Evolutionary conservation across 2,329 filamentous ascomycete genomes (phyloP), one percentile per base, ranked within the genome.

Genomic region (Graphium sp.): DNA sequence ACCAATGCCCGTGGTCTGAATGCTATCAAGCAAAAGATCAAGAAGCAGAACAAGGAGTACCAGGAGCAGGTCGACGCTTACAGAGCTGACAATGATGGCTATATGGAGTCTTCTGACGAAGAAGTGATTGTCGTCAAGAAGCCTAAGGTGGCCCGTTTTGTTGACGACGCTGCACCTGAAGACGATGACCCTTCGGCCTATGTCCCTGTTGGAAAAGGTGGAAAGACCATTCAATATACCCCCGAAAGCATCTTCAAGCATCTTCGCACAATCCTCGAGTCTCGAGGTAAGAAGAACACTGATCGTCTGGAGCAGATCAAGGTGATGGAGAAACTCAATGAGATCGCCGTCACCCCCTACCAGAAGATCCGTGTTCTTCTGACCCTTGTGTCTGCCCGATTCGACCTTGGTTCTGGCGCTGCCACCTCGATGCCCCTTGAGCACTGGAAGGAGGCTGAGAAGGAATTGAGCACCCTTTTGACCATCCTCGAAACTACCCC

Each of bases 181-280:
- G 60, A 66, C n/a, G 62, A 63, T 27, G 82, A 83, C 38, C 81
- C 91, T 36, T 81, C 84, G 43, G 89, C 84, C 35, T 98, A 94
- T 50, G 74, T 76, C 23, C 83, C 76, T 13, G 83, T 98, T 37
- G 83, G 82, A 35, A 81, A 81, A 51, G 82, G 85, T 41, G 89
- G 89, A 39, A 83, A 83, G 53, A 74, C 82, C 29, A 65, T 95
- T 33, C 75, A 81, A 45, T 95, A 92, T 55, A 98, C 91, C 9
- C 80, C 87, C 14, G 89, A 98, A 62, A 89, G 85, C 53, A 98
- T 98, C 47, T 78, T 95, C 53, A 98, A 98, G 66, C 84, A 95
- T 54, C 68, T 98, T 29, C 74, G 87, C 33, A 71, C 74, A 29
- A 95, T 98, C 47, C 66, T 95, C 49, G 89, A 98, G 61, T 85